A percentile compares a stretch with the other conserved stretches of the same genome.
Evolutionary conservation across 1,284 basidiomycete species (phyloP).

Genomic region (Cryptococcus sp.): DNA sequence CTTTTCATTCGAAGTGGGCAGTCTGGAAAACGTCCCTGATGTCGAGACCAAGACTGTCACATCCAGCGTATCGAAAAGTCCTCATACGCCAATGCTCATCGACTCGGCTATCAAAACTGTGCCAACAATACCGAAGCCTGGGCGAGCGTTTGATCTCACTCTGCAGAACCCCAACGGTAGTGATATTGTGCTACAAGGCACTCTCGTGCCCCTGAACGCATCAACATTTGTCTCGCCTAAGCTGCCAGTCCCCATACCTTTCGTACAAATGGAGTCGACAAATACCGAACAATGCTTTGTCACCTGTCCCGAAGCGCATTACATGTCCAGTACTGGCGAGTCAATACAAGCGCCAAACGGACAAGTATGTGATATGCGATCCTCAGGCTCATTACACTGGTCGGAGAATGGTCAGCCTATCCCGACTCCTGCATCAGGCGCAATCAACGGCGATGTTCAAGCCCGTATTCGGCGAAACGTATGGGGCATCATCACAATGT

Average conservation of each 20-base stretch:
- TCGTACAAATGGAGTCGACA: constrained; percentile 23
- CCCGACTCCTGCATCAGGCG: not conserved
- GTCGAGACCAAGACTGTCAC: not conserved
- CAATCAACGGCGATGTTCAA: constrained; percentile 28
- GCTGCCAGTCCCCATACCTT: constrained; percentile 30
- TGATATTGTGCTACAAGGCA: constrained; percentile 22
- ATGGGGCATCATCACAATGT: constrained; percentile 28
- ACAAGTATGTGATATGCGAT: constrained; percentile 4
- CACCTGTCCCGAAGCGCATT: constrained; percentile 11
- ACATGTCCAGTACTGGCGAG: not conserved
- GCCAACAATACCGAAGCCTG: constrained; percentile 3
- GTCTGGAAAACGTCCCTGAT: constrained; percentile 9
- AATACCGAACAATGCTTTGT: constrained; percentile 7
- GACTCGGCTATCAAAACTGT: constrained; percentile 7
- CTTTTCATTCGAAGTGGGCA: constrained; percentile 43
- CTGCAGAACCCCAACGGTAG: constrained; percentile 18
- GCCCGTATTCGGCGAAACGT: constrained; percentile 22
- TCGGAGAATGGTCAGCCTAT: constrained; percentile 12
- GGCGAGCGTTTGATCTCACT: constrained; percentile 29
- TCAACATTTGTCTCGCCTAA: constrained; percentile 28
- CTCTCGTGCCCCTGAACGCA: constrained; percentile 28
- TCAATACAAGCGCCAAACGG: not conserved
- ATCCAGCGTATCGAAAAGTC: constrained; percentile 3
- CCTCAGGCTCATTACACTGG: constrained; percentile 25
- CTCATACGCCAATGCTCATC: constrained; percentile 7